Base-by-base conservation (phyloP, 805 yeast genomes). In the Wickerhamomyces sydowiorum region DNA sequence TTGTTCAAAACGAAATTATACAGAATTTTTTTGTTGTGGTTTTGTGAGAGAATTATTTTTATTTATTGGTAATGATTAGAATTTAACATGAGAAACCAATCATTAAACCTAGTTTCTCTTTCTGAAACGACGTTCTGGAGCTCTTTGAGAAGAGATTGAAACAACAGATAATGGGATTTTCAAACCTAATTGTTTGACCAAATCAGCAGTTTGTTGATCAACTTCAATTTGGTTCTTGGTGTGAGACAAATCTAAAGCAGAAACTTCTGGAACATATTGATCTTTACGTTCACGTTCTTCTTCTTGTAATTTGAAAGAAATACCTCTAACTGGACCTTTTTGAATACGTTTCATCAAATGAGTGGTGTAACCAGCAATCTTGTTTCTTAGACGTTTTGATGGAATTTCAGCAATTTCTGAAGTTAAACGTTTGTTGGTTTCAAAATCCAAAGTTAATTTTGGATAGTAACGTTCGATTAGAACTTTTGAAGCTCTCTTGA, bases 201-300 rank as follows among this genome's bases (percentile, higher is more conserved):
- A 80, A 68, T 86, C 93, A 68, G 88, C 88, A 66, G 98, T 91
- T 77, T 89, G 96, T 69, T 86, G 78, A 75, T 91, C 99, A 69
- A 91, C 95, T 77, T 87, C 90, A 73, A 93, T 86, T 69, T 86
- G 93, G 71, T 89, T 89, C 76, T 89, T 88, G 70, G 93, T 82
- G 84, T 86, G 87, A 61, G 95, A 82, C 69, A 93, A 85, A 79
- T 93, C 98, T 72, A 93, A 87, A 74, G 99, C 99, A 69, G 99
- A 95, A 69, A 90, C 95, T 73, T 90, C 98, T 77, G 99, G 99
- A 67, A 95, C 99, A 78, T 90, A 93, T 80, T 93, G 99, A 78
- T 93, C 98, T 80, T 95, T 93, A 80, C 99, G 87, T 82, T 93
- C 99, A 84, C 99, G 91, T 85, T 93, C 99, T 80, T 93, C 99